These are phyloP conservation scores for Pharnaceum exiguum DNA, from an alignment of 148 eudicot genomes.

Conservation along the genomic window DNA sequence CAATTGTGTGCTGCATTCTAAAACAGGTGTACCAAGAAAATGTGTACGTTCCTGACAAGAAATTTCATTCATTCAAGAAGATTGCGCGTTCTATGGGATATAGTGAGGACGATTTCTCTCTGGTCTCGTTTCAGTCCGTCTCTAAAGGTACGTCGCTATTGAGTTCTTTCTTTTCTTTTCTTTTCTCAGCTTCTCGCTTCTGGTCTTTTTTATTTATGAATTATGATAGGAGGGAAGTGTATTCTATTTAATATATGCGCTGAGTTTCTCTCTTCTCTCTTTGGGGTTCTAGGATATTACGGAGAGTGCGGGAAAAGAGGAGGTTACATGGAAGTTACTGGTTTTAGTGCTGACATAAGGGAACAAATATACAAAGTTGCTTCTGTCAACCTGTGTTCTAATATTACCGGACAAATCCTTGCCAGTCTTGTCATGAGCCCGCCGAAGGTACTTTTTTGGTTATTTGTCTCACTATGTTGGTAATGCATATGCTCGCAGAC, in stretches of 20 bases:
- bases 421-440: conserved; percentile 93
- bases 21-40: conserved; percentile 95
- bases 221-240: too few species aligned
- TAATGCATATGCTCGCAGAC: not conserved
- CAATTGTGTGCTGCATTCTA: too few species aligned
- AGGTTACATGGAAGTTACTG: conserved; percentile 97
- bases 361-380: conserved; percentile 93
- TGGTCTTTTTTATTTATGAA: too few species aligned
- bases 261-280: not conserved
- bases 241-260: too few species aligned
- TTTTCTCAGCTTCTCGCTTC: too few species aligned
- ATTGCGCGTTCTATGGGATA: conserved; percentile 77
- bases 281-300: conserved; percentile 57
- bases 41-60: conserved; percentile 74
- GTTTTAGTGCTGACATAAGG: conserved; percentile 76
- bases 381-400: conserved; percentile 85
- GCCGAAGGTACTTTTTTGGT: conserved; percentile 60
- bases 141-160: conserved; percentile 66
- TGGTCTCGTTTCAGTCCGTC: conserved; percentile 87
- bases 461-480: not conserved
- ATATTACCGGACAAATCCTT: conserved; percentile 90
- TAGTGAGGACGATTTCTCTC: conserved; percentile 66
- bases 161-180: too few species aligned
- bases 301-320: conserved; percentile 99
- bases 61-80: conserved; percentile 91